Percentiles rank a stretch among this genome's conserved stretches.
Evolutionary conservation across 2,329 filamentous ascomycete genomes (phyloP).

Genomic region (Pezicula neosporulosa): DNA sequence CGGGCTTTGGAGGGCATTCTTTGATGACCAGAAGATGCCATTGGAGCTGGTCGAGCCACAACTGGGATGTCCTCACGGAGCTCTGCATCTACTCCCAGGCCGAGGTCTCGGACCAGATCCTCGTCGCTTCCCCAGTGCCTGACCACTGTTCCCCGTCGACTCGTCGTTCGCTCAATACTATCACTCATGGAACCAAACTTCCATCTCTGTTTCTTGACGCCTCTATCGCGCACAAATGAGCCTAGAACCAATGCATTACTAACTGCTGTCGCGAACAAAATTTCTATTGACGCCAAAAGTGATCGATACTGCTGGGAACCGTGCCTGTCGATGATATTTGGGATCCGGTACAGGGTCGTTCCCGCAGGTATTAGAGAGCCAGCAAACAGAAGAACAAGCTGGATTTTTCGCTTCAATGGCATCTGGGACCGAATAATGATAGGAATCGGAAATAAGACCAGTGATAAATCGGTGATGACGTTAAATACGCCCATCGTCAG

Average conservation of each 20-base stretch:
- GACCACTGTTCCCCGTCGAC: constrained; percentile 45
- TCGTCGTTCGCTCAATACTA: constrained; percentile 52
- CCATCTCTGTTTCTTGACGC: constrained; percentile 85
- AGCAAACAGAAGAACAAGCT: constrained; percentile 77
- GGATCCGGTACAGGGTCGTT: constrained; percentile 79
- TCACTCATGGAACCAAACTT: constrained; percentile 57
- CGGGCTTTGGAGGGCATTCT: constrained; percentile 16
- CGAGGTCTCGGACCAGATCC: constrained; percentile 78
- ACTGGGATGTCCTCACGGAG: constrained; percentile 35
- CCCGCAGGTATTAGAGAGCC: constrained; percentile 77
- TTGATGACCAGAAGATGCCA: constrained; percentile 21
- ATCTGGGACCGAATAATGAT: constrained; percentile 81
- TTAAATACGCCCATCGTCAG: constrained; percentile 89
- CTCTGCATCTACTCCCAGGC: constrained; percentile 60
- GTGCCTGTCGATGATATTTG: constrained; percentile 65
- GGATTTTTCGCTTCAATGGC: constrained; percentile 71
- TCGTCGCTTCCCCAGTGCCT: constrained; percentile 85
- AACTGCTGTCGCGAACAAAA: constrained; percentile 81
- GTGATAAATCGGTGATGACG: constrained; percentile 81
- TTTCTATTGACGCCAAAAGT: constrained; percentile 83
- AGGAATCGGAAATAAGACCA: constrained; percentile 85
- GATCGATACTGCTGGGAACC: constrained; percentile 85
- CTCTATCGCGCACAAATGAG: constrained; percentile 87
- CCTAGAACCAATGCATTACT: constrained; percentile 89
- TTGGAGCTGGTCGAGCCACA: constrained; percentile 25